Base-by-base conservation (phyloP, 106 monocot genomes). In the Amphibolis antarctica region DNA sequence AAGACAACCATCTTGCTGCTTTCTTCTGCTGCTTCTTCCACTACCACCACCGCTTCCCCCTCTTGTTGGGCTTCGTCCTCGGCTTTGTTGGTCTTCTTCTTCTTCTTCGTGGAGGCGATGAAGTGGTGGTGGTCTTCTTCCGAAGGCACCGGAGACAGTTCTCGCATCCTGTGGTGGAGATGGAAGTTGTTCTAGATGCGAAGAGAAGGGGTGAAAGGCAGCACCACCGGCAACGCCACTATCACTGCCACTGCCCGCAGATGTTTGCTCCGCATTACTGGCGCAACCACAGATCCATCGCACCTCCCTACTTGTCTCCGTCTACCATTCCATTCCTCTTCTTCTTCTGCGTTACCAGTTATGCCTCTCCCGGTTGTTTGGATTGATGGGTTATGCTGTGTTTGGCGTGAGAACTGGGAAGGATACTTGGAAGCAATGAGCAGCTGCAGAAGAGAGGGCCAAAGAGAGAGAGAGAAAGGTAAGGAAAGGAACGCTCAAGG, bases 401-500 rank as follows among this genome's bases (percentile, higher is more conserved):
- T 36, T 36, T 36, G 36, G 29, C 29, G 14, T 17, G 14, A 30
- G 59, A 14, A 55, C 4, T 4, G 29, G 14, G 31, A 17, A 14
- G 30, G 12, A 18, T 58, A 7, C 9, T 58, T 58, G 29, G 28
- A 17, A 17, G 30, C 23, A 25, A 19, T 11, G 54, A 15, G 14
- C 1, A 15, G 14, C 1, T 29, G 59, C 27, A 28, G 59, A 31
- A 0, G 31, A 59, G 29, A 23, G 23, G 18, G 59, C n/a, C n/a
- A n/a, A n/a, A n/a, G n/a, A n/a, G n/a, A n/a, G n/a, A n/a, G n/a
- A n/a, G n/a, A n/a, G 31, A 31, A 59, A 59, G 59, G n/a, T 2
- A 59, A 59, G 18, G 59, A n/a, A n/a, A n/a, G 59, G 59, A 59
- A 59, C 29, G 59, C 49, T 49, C 14, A 49, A 15, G 36, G 49